Percentiles rank a stretch among this genome's conserved stretches.
Conservation (phyloP, 306 rosid species). For the Aeschynomene evenia region DNA sequence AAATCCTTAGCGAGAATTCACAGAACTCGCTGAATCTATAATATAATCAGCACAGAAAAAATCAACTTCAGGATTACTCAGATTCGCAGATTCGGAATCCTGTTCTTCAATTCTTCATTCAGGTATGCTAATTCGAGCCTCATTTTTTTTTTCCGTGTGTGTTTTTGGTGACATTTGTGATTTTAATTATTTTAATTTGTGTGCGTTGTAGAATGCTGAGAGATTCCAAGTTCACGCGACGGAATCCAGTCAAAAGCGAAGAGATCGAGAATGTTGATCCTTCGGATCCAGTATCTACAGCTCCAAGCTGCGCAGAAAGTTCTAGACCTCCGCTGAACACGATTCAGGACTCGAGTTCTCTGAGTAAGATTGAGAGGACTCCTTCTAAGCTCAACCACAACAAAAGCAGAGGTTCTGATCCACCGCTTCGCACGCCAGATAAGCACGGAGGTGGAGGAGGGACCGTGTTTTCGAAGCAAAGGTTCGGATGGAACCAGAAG, state of each 20-base stretch:
- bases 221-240: conserved; percentile 70
- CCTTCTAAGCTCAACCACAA: conserved; percentile 66
- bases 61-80: conserved; percentile 42
- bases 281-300: conserved; percentile 32
- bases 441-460: conserved; percentile 41
- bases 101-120: conserved; percentile 62
- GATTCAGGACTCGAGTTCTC: conserved; percentile 56
- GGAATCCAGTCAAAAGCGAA: conserved; percentile 55
- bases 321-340: conserved; percentile 71
- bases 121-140: conserved; percentile 41
- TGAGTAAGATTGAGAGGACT: conserved; percentile 57
- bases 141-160: neutral
- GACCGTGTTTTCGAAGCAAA: conserved; percentile 35
- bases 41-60: neutral
- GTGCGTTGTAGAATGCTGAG: conserved; percentile 63
- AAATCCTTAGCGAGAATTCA: conserved; percentile 25
- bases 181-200: neutral
- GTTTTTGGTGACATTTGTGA: neutral
- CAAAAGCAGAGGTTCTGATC: conserved; percentile 51
- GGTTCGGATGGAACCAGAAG: conserved; percentile 79
- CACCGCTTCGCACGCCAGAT: conserved; percentile 77
- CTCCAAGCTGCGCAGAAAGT: conserved; percentile 43
- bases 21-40: too few species aligned
- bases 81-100: conserved; percentile 43
- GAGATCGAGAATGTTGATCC: conserved; percentile 75